Percentiles rank a stretch among this genome's conserved stretches.
These are phyloP conservation scores for Peltaster fructicola DNA, from an alignment of 2,329 filamentous ascomycete species.

Conservation along the genomic window DNA sequence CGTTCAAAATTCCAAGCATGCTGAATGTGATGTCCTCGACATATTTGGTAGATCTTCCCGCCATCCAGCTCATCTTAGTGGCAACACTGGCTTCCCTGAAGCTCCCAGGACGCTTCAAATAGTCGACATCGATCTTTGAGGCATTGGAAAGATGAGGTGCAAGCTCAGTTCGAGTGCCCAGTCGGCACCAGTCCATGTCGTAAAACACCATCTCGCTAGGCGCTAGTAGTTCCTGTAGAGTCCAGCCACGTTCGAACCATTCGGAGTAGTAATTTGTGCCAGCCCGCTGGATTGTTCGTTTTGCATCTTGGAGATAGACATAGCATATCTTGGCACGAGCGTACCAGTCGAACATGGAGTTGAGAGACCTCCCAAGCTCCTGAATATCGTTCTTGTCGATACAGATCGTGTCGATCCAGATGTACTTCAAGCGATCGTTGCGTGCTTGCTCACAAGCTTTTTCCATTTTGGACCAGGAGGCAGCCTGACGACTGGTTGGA, in stretches of 20 bases:
- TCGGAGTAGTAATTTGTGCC: conserved; percentile 2
- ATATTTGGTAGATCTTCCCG: too few species aligned
- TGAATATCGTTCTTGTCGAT: conserved; percentile 8
- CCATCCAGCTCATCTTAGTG: too few species aligned
- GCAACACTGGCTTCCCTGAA: too few species aligned
- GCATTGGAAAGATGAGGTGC: too few species aligned
- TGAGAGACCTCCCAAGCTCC: conserved; percentile 8
- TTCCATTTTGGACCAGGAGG: conserved; percentile 8
- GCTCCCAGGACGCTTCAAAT: too few species aligned
- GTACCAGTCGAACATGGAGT: conserved; percentile 12
- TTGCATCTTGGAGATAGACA: conserved; percentile 7
- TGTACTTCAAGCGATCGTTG: conserved; percentile 8
- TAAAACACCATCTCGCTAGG: conserved; percentile 5
- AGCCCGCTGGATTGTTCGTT: too few species aligned
- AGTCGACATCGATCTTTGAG: too few species aligned
- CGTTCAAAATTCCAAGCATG: too few species aligned
- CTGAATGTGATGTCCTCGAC: too few species aligned
- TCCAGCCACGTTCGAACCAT: conserved; percentile 10
- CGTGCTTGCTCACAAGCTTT: conserved; percentile 6
- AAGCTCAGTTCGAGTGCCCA: too few species aligned
- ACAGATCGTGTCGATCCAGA: conserved; percentile 12
- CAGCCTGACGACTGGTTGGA: too few species aligned
- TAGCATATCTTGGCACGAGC: conserved; percentile 6
- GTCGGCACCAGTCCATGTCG: too few species aligned
- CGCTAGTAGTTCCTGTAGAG: conserved; percentile 8